A percentile compares a stretch with the other conserved stretches of the same genome.
phyloP scores from a whole-genome alignment of 331 rosid genomes.

The Malus hybrid region DNA sequence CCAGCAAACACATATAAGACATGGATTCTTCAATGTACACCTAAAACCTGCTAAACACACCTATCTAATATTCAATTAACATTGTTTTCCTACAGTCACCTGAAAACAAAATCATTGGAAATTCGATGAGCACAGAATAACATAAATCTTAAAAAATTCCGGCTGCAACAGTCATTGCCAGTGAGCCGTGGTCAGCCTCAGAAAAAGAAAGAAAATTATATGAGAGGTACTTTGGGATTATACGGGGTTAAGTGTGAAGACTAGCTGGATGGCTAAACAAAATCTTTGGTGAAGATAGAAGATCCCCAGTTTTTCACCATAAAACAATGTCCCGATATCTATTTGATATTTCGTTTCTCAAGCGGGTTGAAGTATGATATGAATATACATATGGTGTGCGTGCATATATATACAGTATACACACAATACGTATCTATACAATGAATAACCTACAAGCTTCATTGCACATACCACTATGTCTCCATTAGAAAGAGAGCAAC shows the following conservation, averaged over 20 bases:
- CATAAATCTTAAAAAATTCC: neutral
- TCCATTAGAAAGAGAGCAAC: conserved; percentile 82
- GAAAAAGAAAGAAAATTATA: neutral
- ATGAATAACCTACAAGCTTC: conserved; percentile 21
- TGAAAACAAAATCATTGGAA: neutral
- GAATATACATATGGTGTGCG: neutral
- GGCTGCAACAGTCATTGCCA: neutral
- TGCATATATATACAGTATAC: neutral
- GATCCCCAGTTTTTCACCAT: neutral
- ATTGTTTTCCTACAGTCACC: neutral
- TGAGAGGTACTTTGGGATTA: neutral
- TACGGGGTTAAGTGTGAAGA: neutral
- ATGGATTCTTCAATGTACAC: neutral
- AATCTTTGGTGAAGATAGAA: neutral
- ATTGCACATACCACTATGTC: conserved; percentile 84
- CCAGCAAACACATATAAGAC: neutral
- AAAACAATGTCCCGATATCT: neutral
- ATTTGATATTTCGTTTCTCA: neutral
- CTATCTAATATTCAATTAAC: neutral
- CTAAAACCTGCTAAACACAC: neutral
- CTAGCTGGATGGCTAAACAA: neutral
- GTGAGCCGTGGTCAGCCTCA: neutral
- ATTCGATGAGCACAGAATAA: neutral
- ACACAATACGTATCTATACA: neutral
- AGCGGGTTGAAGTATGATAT: neutral